Conservation (phyloP, 2,329 filamentous ascomycete species). For the Westerdykella sp. region DNA sequence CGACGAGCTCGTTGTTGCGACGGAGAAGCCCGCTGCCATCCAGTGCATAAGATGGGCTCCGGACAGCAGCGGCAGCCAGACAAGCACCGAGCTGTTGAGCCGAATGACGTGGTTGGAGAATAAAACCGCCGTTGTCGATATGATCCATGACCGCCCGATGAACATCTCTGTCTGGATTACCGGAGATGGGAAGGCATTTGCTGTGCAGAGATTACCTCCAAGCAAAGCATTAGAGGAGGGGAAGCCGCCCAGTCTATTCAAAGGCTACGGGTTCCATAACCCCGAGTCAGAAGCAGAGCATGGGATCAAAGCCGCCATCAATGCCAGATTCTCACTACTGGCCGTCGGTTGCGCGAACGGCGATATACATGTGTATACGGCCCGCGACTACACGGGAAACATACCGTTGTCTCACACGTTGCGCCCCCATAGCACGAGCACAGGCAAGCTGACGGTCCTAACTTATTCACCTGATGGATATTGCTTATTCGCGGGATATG, state of each 20-base stretch:
- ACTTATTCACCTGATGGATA: slow-evolving; percentile 93
- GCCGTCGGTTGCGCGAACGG: slow-evolving; percentile 79
- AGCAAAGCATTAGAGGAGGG: slow-evolving; percentile 32
- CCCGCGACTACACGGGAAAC: slow-evolving; percentile 87
- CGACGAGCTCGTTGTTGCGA: slow-evolving; percentile 87
- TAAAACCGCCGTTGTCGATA: slow-evolving; percentile 68
- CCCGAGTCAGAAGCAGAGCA: slow-evolving; percentile 55
- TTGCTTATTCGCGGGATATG: slow-evolving; percentile 88
- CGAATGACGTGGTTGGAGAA: slow-evolving; percentile 81
- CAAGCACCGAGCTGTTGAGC: slow-evolving; percentile 81
- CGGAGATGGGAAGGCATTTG: slow-evolving; percentile 79
- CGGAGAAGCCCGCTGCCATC: slow-evolving; percentile 83
- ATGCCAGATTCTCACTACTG: slow-evolving; percentile 89
- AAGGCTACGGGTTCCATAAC: slow-evolving; percentile 82
- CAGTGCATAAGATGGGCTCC: slow-evolving; percentile 95
- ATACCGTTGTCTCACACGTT: slow-evolving; percentile 81
- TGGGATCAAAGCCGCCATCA: slow-evolving; percentile 74
- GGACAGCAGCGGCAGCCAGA: slow-evolving; percentile 74
- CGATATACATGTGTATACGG: slow-evolving; percentile 80
- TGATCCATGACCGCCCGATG: slow-evolving; percentile 95
- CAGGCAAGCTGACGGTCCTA: slow-evolving; percentile 67
- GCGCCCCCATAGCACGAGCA: slow-evolving; percentile 60
- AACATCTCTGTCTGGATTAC: slow-evolving; percentile 91
- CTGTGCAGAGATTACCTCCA: slow-evolving; percentile 64
- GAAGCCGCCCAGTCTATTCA: slow-evolving; percentile 64